phyloP scores from a whole-genome alignment of 371 early-diverging fungal species.

The Mortierella sp. region DNA sequence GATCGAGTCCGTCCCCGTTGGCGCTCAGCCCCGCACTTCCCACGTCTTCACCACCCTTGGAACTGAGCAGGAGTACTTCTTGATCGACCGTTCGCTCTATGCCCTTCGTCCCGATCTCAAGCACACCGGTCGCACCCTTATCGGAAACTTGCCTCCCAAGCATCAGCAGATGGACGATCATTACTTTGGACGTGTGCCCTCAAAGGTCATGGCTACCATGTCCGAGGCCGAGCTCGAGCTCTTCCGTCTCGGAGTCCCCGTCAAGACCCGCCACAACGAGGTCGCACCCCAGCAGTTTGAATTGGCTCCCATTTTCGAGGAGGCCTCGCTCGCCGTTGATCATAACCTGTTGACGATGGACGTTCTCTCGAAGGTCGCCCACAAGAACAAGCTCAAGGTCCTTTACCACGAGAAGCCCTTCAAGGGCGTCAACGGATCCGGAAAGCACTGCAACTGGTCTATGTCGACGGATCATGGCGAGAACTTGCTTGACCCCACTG shows the following conservation, averaged over 20 bases:
- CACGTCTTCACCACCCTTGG: constrained; percentile 93
- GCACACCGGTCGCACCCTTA: constrained; percentile 93
- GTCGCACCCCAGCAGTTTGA: constrained; percentile 99
- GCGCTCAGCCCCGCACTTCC: constrained; percentile 73
- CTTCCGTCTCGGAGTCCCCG: constrained; percentile 93
- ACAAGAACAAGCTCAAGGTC: constrained; percentile 95
- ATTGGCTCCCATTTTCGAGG: constrained; percentile 97
- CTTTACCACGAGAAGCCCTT: constrained; percentile 99
- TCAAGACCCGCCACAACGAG: constrained; percentile 99
- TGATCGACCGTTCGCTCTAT: constrained; percentile 94
- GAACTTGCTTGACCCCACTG: constrained; percentile 95
- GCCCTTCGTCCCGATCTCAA: constrained; percentile 95
- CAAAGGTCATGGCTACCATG: constrained; percentile 91
- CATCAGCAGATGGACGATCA: constrained; percentile 99
- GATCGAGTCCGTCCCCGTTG: constrained; percentile 72
- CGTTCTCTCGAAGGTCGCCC: constrained; percentile 95
- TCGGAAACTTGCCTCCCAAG: constrained; percentile 95
- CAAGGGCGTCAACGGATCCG: constrained; percentile 97
- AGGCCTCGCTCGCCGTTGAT: constrained; percentile 96
- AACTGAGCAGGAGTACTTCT: constrained; percentile 98
- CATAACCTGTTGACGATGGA: constrained; percentile 99
- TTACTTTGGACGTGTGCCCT: constrained; percentile 98
- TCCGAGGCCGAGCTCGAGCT: constrained; percentile 95
- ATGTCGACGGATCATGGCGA: constrained; percentile 94
- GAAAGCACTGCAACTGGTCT: constrained; percentile 99